Conservation (phyloP, 2,329 filamentous ascomycete species). For the Ceratocystis papillata region DNA sequence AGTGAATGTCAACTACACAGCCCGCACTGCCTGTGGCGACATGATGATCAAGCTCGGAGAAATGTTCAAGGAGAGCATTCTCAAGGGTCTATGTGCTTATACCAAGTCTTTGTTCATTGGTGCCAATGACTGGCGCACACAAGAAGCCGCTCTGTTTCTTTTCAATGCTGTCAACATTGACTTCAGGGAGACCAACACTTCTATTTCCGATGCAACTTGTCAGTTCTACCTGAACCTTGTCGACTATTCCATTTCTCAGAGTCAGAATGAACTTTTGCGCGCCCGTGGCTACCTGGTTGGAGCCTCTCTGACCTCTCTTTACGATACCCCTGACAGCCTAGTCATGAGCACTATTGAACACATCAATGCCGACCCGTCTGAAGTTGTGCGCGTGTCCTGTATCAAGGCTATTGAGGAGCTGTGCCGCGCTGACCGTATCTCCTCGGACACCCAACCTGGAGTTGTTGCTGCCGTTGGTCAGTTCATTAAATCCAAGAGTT, state of each 20-base stretch:
- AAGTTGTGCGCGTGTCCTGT: constrained; percentile 85
- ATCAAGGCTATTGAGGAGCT: constrained; percentile 72
- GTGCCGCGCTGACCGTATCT: constrained; percentile 43
- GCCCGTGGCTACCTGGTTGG: constrained; percentile 81
- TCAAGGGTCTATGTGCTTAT: constrained; percentile 69
- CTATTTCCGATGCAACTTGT: constrained; percentile 65
- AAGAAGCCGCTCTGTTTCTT: constrained; percentile 74
- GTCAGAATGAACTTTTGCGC: constrained; percentile 64
- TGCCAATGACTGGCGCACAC: constrained; percentile 47
- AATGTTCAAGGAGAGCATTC: constrained; percentile 65
- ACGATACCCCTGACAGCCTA: constrained; percentile 51
- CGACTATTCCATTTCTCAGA: constrained; percentile 59
- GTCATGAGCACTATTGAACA: constrained; percentile 64
- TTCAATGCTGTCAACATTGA: constrained; percentile 51
- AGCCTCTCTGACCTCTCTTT: constrained; percentile 63
- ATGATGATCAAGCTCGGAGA: constrained; percentile 85
- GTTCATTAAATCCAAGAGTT: constrained; percentile 70
- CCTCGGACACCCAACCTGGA: constrained; percentile 46
- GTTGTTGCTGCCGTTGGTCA: constrained; percentile 54
- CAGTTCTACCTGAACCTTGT: constrained; percentile 70
- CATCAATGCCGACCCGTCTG: constrained; percentile 63
- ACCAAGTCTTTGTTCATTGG: constrained; percentile 61
- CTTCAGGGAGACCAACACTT: constrained; percentile 57
- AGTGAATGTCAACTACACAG: constrained; percentile 90
- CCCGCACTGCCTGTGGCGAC: constrained; percentile 83